Base-by-base conservation (phyloP, 352 stramenopile genomes). In the Chrysophaeum taylorii region DNA sequence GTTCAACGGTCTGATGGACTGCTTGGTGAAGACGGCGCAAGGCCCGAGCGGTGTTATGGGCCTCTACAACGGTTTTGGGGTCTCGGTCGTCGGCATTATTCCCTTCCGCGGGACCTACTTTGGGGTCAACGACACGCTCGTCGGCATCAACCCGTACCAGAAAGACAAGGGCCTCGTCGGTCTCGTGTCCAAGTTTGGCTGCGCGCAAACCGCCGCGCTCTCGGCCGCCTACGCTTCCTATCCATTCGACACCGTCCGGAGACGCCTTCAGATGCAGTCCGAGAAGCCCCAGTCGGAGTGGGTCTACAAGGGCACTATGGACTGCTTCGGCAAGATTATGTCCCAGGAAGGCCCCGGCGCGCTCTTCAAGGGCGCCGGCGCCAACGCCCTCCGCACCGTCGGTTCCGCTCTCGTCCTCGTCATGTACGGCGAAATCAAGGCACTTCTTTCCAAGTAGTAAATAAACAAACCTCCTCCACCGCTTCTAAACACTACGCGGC, bases 361-460 rank as follows among this genome's bases (percentile, higher is more conserved):
- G 66, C 94, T 98, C 79, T 99, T 98, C 89, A 98, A 98, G 91
- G 95, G 95, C 78, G 94, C 94, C 68, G 92, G 91, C 75, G 96
- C 94, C 73, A 98, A 99, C 84, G 83, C 96, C 73, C 93, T 99
- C 79, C 93, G 95, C 95, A 96, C 92, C 74, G 96, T 96, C 76
- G 94, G 94, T 78, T 92, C 93, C 82, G 93, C 95, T 67, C 86
- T 99, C 68, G 93, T 98, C 70, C 89, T 99, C 83, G 94, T 98
- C 53, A 81, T 98, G 74, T 98, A 98, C 87, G 95, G 96, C 74
- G 93, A 98, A 84, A 97, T 99, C 85, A 98, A 98, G 88, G 87
- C 77, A 38, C 72, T 79, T 67, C 71, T 91, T 41, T 69, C 75
- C 52, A 75, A 83, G 37, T 68, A 76, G 73, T 64, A 71, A 76